Percentiles rank a stretch among this genome's conserved stretches.
Conservation (phyloP, 164 flowering plant species). For the Macadamia integrifolia region DNA sequence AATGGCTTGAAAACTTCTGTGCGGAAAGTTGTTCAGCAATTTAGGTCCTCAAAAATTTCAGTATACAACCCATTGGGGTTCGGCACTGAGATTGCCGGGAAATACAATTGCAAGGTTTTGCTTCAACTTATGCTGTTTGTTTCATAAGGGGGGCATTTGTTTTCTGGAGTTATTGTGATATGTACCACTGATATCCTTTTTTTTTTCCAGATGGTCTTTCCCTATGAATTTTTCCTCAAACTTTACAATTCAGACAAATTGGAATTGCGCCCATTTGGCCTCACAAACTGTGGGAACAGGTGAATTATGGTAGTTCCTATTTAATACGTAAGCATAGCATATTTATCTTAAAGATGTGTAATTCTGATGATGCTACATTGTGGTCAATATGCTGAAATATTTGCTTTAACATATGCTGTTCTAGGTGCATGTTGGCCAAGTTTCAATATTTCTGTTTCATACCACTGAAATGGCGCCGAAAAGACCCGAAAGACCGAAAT, state of each 20-base stretch:
- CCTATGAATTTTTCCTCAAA: constrained; percentile 68
- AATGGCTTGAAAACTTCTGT: constrained; percentile 52
- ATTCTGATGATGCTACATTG: background rate
- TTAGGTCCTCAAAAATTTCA: constrained; percentile 41
- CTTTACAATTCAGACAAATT: constrained; percentile 68
- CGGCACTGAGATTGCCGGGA: constrained; percentile 39
- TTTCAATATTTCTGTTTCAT: too few species aligned
- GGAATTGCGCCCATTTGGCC: constrained; percentile 76
- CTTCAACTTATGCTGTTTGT: background rate
- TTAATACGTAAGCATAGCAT: background rate
- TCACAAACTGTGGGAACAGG: constrained; percentile 92
- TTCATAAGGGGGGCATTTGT: background rate
- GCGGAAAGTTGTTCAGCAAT: constrained; percentile 61
- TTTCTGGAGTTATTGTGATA: background rate
- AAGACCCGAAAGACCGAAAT: too few species aligned
- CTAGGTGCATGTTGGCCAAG: too few species aligned
- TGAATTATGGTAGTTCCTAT: constrained; percentile 17
- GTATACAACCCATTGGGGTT: constrained; percentile 20
- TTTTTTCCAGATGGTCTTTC: constrained; percentile 55
- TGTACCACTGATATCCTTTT: background rate
- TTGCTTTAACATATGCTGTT: background rate
- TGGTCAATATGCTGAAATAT: background rate
- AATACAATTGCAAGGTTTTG: constrained; percentile 45
- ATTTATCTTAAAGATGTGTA: background rate
- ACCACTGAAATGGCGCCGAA: too few species aligned